phyloP scores from a whole-genome alignment of 2,329 filamentous ascomycete genomes.

The Pezicula rhizophila region DNA sequence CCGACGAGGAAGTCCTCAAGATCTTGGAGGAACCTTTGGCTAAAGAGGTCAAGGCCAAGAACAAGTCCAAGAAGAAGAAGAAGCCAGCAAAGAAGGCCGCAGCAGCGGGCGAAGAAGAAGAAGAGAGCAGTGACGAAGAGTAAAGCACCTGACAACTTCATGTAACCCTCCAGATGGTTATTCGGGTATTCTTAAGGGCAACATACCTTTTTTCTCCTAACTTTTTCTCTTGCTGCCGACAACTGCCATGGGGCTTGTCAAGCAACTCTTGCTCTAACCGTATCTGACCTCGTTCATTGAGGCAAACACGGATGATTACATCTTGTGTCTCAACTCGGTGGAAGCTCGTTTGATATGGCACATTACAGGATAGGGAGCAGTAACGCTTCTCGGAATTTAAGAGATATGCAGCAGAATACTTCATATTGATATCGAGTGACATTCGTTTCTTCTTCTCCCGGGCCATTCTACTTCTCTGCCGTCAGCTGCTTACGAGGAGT shows the following conservation, averaged over 20 bases:
- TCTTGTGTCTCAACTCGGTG: conserved; percentile 2
- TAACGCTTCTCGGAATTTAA: conserved; percentile 17
- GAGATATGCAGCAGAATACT: conserved; percentile 17
- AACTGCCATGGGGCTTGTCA: conserved; percentile 17
- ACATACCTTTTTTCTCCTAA: background rate
- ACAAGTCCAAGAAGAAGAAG: conserved; percentile 74
- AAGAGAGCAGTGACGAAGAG: conserved; percentile 31
- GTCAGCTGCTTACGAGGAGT: too few relatives aligned
- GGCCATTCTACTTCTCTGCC: background rate
- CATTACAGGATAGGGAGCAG: conserved; percentile 3
- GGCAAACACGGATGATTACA: conserved; percentile 1
- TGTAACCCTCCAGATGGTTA: background rate
- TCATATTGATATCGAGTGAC: background rate
- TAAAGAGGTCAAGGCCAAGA: conserved; percentile 86
- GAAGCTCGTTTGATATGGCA: background rate
- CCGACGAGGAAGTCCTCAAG: conserved; percentile 90
- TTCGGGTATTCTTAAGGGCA: background rate
- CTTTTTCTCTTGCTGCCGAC: conserved; percentile 13
- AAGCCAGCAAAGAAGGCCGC: conserved; percentile 46
- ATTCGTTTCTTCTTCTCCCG: background rate
- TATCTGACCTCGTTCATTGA: conserved; percentile 9
- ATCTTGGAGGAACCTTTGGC: conserved; percentile 84
- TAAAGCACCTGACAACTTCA: conserved; percentile 22
- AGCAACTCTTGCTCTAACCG: conserved; percentile 13
- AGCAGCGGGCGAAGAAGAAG: conserved; percentile 25